Evolutionary conservation across 805 yeast genomes (phyloP), one percentile per base, ranked within the genome.

Genomic region (Kazachstania viticola): DNA sequence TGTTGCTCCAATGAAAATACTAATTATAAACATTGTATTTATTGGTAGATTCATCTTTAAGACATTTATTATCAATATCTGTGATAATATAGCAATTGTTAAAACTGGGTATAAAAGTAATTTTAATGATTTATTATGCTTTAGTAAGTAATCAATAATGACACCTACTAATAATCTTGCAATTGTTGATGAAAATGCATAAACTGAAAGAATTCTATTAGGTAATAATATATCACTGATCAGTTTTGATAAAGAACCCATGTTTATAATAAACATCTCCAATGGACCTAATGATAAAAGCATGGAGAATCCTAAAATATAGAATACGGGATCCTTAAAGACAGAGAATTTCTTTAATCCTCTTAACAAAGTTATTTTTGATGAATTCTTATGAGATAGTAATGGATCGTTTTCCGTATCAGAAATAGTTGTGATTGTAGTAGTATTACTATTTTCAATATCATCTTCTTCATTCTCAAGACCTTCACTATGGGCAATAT

Each of bases 231-330:
- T 9, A 14, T 18, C 5, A n/a, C n/a, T n/a, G n/a, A n/a, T n/a
- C n/a, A n/a, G n/a, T 25, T 59, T 55, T n/a, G 78, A 58, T 9
- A 87, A 60, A 6, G 85, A 76, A 1, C 88, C 91, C 67, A 87
- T 67, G 49, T 85, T 82, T 34, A 84, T 80, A 40, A 82, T 73
- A 53, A 72, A 84, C 65, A 83, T 73, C 46, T 87, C 97, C 35
- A 82, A 60, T 0, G 95, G 88, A 0, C 97, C 97, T 17, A 82
- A 57, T 21, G 76, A 67, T 28, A 83, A 56, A 17, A 85, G 62
- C 32, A 85, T 65, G 9, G 84, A 68, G 3, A 67, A 37, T 17
- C 80, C 62, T n/a, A 83, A 56, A 2, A 78, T 37, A 64, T 82
- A 76, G 28, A 83, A 71, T 1, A 78, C 65, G 15, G 63, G 62